Conservation (phyloP, 331 rosid species). For the Erythrophleum ivorense region DNA sequence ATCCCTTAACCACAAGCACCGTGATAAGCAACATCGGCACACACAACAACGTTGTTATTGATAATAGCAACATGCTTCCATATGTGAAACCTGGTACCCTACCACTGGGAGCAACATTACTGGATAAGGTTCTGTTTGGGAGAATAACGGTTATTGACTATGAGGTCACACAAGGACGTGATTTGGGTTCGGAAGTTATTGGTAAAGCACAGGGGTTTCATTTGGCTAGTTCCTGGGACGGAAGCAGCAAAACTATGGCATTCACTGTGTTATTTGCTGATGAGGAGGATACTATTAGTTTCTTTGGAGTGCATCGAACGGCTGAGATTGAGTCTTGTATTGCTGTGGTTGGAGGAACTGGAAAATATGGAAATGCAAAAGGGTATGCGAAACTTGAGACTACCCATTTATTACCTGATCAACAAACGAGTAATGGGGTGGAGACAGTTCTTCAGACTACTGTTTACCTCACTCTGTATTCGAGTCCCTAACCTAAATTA, state of each 20-base stretch:
- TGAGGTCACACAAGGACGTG: slow-evolving; percentile 44
- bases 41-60: slow-evolving; percentile 39
- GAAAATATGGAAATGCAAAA: slow-evolving; percentile 47
- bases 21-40: slow-evolving; percentile 37
- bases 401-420: slow-evolving; percentile 1
- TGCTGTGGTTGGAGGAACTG: slow-evolving; percentile 52
- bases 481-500: neutral
- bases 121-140: slow-evolving; percentile 49
- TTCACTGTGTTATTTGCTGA: slow-evolving; percentile 36
- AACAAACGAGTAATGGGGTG: slow-evolving; percentile 33
- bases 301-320: slow-evolving; percentile 50
- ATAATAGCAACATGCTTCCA: slow-evolving; percentile 30
- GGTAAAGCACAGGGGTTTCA: slow-evolving; percentile 56
- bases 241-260: slow-evolving; percentile 56
- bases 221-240: slow-evolving; percentile 53
- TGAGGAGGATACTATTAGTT: slow-evolving; percentile 34
- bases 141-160: slow-evolving; percentile 56
- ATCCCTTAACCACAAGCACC: slow-evolving; percentile 13
- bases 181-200: slow-evolving; percentile 35
- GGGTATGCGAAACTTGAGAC: slow-evolving; percentile 50
- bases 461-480: slow-evolving; percentile 19
- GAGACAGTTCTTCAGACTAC: slow-evolving; percentile 43
- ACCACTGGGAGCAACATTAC: slow-evolving; percentile 34
- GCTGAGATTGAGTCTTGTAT: slow-evolving; percentile 40
- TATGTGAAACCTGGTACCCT: slow-evolving; percentile 31